Percentiles rank a stretch among this genome's conserved stretches.
Evolutionary conservation across 306 rosid species (phyloP).

Genomic region (Cyamopsis tetragonoloba): DNA sequence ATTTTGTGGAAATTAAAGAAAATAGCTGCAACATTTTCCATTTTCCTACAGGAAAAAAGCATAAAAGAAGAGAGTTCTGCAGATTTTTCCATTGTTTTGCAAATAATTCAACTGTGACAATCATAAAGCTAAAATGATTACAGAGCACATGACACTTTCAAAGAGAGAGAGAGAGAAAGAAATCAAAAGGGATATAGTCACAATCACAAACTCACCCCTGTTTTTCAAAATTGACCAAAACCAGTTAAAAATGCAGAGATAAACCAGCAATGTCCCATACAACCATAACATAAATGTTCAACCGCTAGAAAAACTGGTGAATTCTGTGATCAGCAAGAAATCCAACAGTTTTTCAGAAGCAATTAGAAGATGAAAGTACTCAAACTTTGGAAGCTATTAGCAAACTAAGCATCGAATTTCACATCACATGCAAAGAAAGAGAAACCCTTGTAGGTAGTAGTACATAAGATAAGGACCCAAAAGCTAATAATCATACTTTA

Average conservation of each 20-base stretch:
- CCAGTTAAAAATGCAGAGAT: constrained; percentile 14
- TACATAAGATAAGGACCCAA: constrained; percentile 27
- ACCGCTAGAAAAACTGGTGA: constrained; percentile 7
- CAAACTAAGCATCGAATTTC: no score
- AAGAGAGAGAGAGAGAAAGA: background rate
- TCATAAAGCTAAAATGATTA: constrained; percentile 5
- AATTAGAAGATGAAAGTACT: constrained; percentile 8
- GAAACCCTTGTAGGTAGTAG: no score
- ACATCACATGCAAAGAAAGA: constrained; percentile 43
- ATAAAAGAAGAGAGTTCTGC: background rate
- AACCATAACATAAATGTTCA: background rate
- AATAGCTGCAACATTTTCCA: background rate
- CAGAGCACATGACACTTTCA: background rate
- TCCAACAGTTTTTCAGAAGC: background rate
- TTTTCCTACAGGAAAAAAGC: background rate
- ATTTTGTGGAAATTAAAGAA: background rate
- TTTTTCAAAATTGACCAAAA: constrained; percentile 29
- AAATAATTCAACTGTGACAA: background rate
- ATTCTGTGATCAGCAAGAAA: background rate
- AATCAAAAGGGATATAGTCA: constrained; percentile 1
- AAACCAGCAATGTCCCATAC: background rate
- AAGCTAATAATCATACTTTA: constrained; percentile 16
- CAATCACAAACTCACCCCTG: constrained; percentile 16
- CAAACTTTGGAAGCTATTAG: no score
- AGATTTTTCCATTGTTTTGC: background rate